phyloP scores from a whole-genome alignment of 2,329 filamentous ascomycete genomes.

The Parafenestella ontariensis region DNA sequence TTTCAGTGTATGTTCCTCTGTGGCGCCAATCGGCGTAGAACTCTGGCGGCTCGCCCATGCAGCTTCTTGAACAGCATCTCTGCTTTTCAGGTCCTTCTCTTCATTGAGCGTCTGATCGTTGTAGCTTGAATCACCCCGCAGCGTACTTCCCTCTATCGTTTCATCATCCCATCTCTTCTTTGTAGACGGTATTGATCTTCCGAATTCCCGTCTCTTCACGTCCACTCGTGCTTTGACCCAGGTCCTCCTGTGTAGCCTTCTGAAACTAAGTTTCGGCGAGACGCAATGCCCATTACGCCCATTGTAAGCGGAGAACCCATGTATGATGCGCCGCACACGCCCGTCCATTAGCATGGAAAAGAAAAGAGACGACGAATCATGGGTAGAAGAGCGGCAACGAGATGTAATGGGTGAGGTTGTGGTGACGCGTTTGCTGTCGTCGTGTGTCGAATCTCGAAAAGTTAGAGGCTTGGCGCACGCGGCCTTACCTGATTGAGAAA shows the following conservation, averaged over 20 bases:
- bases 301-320: neutral
- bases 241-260: neutral
- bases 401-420: neutral
- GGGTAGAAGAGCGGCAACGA: neutral
- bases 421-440: no score
- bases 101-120: neutral
- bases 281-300: neutral
- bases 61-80: no score
- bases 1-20: no score
- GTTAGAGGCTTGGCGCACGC: neutral
- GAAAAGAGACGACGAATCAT: neutral
- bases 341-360: neutral
- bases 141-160: no score
- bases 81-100: neutral
- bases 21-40: no score
- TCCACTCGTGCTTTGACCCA: neutral
- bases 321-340: neutral
- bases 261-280: neutral
- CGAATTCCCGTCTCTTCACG: neutral
- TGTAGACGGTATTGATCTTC: neutral
- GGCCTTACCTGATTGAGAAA: no score
- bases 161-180: neutral
- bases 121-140: neutral
- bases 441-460: neutral
- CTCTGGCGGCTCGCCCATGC: no score